A percentile compares a stretch with the other conserved stretches of the same genome.
Evolutionary conservation across 805 yeast species (phyloP).

Genomic region (Wickerhamiella spandovensis): DNA sequence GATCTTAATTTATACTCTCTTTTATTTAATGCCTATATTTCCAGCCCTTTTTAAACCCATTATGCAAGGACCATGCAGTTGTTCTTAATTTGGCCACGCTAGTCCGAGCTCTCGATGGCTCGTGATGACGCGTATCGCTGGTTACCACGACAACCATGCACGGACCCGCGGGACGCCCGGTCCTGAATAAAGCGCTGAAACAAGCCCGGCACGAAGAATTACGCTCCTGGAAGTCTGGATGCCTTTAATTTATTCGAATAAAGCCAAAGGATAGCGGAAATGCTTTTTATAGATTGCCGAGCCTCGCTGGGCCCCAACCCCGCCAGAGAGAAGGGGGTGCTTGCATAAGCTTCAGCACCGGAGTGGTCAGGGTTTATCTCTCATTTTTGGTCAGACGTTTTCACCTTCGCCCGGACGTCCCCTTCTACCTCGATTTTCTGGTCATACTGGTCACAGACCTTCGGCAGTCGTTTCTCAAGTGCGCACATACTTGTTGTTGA

Average conservation of each 20-base stretch:
- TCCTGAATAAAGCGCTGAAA: too few species aligned
- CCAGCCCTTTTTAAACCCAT: too few species aligned
- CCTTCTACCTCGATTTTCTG: not conserved
- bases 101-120: too few species aligned
- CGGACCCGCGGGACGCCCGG: too few species aligned
- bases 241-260: not conserved
- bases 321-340: not conserved
- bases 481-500: not conserved
- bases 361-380: not conserved
- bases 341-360: not conserved
- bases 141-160: not conserved
- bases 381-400: not conserved
- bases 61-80: too few species aligned
- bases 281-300: not conserved
- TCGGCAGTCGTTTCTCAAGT: not conserved
- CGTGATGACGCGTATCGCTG: not conserved
- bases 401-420: not conserved
- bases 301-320: not conserved
- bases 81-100: too few species aligned
- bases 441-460: not conserved
- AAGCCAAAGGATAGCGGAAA: too few species aligned
- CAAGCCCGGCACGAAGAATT: too few species aligned
- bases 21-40: not conserved
- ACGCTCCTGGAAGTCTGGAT: too few species aligned
- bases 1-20: not conserved